Conservation (phyloP, 169 alveolate genomes). For the Plasmodium gallinaceum region DNA sequence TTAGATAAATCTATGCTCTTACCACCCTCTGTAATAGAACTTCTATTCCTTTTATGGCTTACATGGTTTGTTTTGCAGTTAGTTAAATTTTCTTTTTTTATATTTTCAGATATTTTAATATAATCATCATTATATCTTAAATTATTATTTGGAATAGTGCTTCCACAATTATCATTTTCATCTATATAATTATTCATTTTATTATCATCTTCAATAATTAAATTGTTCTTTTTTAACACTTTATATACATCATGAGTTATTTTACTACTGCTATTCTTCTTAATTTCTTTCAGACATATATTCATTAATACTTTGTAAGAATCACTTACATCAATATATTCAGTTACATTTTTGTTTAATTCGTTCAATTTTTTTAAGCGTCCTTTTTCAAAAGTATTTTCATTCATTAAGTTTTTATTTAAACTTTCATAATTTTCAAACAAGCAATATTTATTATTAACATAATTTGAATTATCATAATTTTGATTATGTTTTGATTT, state of each 20-base stretch:
- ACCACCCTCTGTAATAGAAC: neutral
- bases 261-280: constrained; percentile 1
- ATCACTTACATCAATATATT: constrained; percentile 34
- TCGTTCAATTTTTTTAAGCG: neutral
- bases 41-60: constrained; percentile 16
- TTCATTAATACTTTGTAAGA: constrained; percentile 63
- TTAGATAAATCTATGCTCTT: too few relatives aligned
- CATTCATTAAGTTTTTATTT: neutral
- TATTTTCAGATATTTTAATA: neutral
- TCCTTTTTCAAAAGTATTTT: neutral
- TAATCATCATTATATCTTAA: neutral
- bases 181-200: neutral
- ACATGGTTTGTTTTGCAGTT: neutral
- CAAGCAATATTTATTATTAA: neutral
- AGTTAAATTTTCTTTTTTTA: neutral
- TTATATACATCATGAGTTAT: constrained; percentile 9
- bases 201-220: neutral
- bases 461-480: neutral
- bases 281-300: constrained; percentile 48
- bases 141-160: neutral
- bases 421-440: neutral
- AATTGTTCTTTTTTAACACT: constrained; percentile 19
- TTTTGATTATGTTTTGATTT: neutral
- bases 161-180: neutral
- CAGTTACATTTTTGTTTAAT: neutral